Evolutionary conservation across 495 filamentous ascomycete genomes (phyloP).

Genomic region (Margaritispora aquatica): DNA sequence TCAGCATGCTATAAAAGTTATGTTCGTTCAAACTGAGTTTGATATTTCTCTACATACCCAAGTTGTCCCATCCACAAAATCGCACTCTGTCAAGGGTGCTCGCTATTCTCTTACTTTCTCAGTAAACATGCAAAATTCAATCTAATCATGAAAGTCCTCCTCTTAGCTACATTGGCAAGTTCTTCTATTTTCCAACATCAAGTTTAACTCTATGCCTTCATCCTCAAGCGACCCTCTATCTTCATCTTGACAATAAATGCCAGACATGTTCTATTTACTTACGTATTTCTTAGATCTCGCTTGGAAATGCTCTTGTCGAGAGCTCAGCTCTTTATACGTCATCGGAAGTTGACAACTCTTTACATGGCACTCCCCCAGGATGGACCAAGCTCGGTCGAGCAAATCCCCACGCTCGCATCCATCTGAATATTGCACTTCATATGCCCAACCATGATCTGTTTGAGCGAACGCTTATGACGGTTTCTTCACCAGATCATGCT

Average conservation of each 20-base stretch:
- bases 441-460: slow-evolving; percentile 41
- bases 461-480: slow-evolving; percentile 45
- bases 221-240: too few relatives aligned
- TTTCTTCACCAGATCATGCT: slow-evolving; percentile 50
- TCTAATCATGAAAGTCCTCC: neutral
- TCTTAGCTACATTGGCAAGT: neutral
- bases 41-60: too few relatives aligned
- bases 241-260: too few relatives aligned
- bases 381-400: slow-evolving; percentile 6
- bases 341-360: slow-evolving; percentile 5
- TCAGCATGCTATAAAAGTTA: too few relatives aligned
- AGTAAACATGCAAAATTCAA: too few relatives aligned
- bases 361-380: slow-evolving; percentile 9
- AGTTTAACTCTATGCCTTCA: too few relatives aligned
- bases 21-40: too few relatives aligned
- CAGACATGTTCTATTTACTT: too few relatives aligned
- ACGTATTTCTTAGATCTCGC: neutral
- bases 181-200: neutral
- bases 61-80: too few relatives aligned
- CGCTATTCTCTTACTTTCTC: neutral
- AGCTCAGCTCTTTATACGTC: neutral
- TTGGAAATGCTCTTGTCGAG: neutral
- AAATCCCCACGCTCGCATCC: slow-evolving; percentile 21
- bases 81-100: neutral
- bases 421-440: slow-evolving; percentile 38